phyloP scores from a whole-genome alignment of 116 monocot species.

The Iris pallida region DNA sequence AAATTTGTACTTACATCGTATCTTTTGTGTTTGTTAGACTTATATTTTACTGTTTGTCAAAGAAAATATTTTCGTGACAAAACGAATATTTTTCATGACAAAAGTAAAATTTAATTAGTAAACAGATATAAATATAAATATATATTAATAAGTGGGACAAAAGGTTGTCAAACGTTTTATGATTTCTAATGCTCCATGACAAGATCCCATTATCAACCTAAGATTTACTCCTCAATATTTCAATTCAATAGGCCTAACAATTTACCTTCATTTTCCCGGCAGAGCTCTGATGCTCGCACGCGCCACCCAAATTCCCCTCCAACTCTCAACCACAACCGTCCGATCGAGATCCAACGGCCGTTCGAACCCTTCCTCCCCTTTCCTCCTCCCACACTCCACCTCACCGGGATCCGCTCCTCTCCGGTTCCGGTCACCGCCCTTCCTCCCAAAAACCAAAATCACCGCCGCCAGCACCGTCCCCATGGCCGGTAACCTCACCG shows the following conservation, averaged over 20 bases:
- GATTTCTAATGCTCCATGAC: too few relatives aligned
- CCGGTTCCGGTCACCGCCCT: neutral
- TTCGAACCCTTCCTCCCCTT: neutral
- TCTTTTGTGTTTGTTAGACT: too few relatives aligned
- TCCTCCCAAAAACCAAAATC: neutral
- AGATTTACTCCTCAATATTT: too few relatives aligned
- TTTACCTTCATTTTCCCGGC: neutral
- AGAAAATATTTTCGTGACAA: too few relatives aligned
- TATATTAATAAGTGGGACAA: too few relatives aligned
- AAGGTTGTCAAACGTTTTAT: too few relatives aligned
- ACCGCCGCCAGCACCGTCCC: constrained; percentile 7
- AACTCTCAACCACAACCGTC: constrained; percentile 3
- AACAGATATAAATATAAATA: too few relatives aligned
- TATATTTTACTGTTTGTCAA: too few relatives aligned
- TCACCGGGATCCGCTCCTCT: neutral
- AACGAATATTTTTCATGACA: too few relatives aligned
- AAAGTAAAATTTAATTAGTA: too few relatives aligned
- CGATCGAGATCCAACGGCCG: constrained; percentile 26
- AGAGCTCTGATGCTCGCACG: neutral
- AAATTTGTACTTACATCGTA: too few relatives aligned
- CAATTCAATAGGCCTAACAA: neutral
- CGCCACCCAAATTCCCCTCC: neutral
- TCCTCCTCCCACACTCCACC: neutral
- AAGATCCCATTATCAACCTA: too few relatives aligned
- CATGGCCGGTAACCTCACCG: constrained; percentile 10